Evolutionary conservation across 768 basidiomycete genomes (phyloP), one percentile per base, ranked within the genome.

Genomic region (Holtermannia corniformis): DNA sequence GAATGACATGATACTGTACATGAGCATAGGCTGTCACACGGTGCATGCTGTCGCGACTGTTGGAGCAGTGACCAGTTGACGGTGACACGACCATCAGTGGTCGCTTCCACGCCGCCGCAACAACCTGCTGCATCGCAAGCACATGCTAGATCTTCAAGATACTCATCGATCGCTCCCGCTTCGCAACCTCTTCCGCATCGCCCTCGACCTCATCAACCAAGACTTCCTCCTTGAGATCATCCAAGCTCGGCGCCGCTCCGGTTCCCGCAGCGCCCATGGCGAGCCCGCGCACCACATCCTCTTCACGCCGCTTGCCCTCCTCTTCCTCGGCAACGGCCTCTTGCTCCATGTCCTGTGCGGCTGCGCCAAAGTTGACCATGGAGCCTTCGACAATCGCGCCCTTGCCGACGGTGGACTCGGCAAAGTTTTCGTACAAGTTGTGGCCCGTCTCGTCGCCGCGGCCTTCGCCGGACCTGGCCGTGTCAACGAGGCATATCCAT

Each of bases 201-300:
- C 61, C 59, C 2, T 55, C 55, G 19, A 49, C 44, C 23, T 47
- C 45, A 13, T 52, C 54, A 22, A 93, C 92, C 79, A 82, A 78
- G 58, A 95, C 82, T 63, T 91, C 84, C 49, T 74, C 77, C 56
- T 81, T 81, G 40, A 48, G 25, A 44, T 55, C 48, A 44, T 46
- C 50, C 51, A 52, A 13, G 14, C 50, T 47, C 43, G 48, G 45
- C 24, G 41, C 21, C n/a, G 5, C 24, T 14, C 14, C 14, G 21
- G 28, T 24, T 5, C 13, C 46, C 14, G 22, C 50, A 14, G 21
- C 20, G 4, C n/a, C 43, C 43, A 23, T n/a, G 7, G 43, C 7
- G 7, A 23, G 19, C 7, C 16, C 16, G n/a, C 43, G 43, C 7
- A 19, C 43, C 5, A 19, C n/a, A 19, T 11, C 25, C 23, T 21